Evolutionary conservation across 352 stramenopile genomes (phyloP).

Genomic region (Phytophthora citricola): DNA sequence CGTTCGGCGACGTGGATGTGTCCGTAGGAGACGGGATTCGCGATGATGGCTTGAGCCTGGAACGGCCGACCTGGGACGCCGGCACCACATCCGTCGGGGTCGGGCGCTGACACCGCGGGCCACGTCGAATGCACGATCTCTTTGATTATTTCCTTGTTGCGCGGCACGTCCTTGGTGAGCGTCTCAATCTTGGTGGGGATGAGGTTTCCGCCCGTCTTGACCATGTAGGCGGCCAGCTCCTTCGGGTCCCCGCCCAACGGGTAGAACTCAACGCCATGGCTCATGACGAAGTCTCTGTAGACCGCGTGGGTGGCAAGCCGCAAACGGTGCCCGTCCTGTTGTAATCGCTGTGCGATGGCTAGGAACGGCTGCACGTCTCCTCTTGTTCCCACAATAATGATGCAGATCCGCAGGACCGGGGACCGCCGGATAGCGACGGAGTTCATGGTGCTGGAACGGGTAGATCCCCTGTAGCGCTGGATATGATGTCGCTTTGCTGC

Average conservation of each 20-base stretch:
- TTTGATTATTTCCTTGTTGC: conserved; percentile 88
- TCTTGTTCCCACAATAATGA: conserved; percentile 90
- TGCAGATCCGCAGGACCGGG: conserved; percentile 51
- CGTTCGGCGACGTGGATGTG: conserved; percentile 93
- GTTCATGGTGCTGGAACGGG: too few relatives aligned
- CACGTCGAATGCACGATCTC: conserved; percentile 89
- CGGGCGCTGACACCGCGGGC: conserved; percentile 75
- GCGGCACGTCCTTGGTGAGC: conserved; percentile 67
- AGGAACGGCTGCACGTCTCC: conserved; percentile 91
- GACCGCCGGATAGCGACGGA: too few relatives aligned
- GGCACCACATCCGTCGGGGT: conserved; percentile 65
- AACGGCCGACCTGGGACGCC: conserved; percentile 61
- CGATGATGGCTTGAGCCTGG: conserved; percentile 91
- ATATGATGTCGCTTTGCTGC: too few relatives aligned
- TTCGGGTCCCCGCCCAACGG: conserved; percentile 76
- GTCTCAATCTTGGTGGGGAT: conserved; percentile 73
- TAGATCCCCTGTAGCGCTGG: too few relatives aligned
- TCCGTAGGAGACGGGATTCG: conserved; percentile 91
- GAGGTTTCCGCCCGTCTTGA: conserved; percentile 82
- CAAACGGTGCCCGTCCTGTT: conserved; percentile 89
- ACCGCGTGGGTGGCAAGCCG: conserved; percentile 90
- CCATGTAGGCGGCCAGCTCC: conserved; percentile 91
- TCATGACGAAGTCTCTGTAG: conserved; percentile 85
- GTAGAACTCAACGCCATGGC: conserved; percentile 80
- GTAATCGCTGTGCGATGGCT: conserved; percentile 68